Base-by-base conservation (phyloP, 345 rosid species). In the Capsella bursapastoris region DNA sequence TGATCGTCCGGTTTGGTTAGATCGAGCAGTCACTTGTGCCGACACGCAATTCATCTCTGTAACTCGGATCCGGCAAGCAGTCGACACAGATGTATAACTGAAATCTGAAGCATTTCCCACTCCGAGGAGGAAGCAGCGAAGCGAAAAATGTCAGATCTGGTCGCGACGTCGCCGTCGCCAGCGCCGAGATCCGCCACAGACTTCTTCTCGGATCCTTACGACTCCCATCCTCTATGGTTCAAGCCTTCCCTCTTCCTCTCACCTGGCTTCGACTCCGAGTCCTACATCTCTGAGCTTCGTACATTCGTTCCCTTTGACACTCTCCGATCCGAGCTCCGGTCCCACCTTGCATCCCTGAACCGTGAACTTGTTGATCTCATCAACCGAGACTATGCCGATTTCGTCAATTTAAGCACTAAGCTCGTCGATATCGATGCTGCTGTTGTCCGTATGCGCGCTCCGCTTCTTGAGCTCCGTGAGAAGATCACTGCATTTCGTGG, bases 341-440 rank as follows among this genome's bases (percentile, higher is more conserved):
- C 88, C 2, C 91, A 92, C 78, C 87, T 90, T 15, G 83, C 98
- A 38, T 90, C 98, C 70, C 97, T 96, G 49, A 92, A 92, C 76
- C 93, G 89, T 66, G 99, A 96, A 77, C 89, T 96, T 45, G 86
- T 96, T 59, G 99, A 96, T 75, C 92, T 96, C 70, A 92, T 96
- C 87, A 96, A 96, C 76, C 97, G 98, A 43, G 99, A 96, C 79
- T 96, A 92, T 68, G 82, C 90, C n/a, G 99, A 92, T 80, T 92
- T 92, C 70, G 99, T 96, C 45, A 96, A 89, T 73, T 79, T 96
- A 64, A 90, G 94, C 81, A 96, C 98, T 57, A 92, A 96, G 86
- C 97, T 96, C 52, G 98, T 96, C 9, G 97, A 96, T 49, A 89
- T 95, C 52, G 98, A 95, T 35, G 85, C 93, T 15, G 94, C 94